phyloP scores from a whole-genome alignment of 768 basidiomycete genomes.

The Russula vinacea region DNA sequence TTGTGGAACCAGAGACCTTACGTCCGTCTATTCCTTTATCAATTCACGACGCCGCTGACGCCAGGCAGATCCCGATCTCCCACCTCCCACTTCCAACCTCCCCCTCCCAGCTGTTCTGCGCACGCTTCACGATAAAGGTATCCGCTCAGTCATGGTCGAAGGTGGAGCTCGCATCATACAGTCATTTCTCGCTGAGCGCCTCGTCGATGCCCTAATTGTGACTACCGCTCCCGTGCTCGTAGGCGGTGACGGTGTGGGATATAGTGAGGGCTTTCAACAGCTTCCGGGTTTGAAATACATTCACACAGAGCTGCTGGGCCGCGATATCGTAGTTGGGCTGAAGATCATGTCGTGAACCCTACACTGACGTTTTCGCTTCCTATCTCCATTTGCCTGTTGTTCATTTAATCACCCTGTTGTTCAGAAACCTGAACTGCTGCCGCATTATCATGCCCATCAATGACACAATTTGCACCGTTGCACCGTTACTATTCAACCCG shows the following conservation, averaged over 20 bases:
- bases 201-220: conserved; percentile 71
- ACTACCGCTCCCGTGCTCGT: conserved; percentile 87
- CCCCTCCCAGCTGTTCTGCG: conserved; percentile 50
- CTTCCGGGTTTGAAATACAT: conserved; percentile 33
- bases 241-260: conserved; percentile 66
- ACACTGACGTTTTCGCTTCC: not conserved
- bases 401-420: not conserved
- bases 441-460: not conserved
- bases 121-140: conserved; percentile 51
- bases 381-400: not conserved
- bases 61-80: conserved; percentile 18
- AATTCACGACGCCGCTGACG: not conserved
- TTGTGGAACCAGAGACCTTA: conserved; percentile 40
- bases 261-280: conserved; percentile 38
- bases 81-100: conserved; percentile 38
- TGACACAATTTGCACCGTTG: not conserved
- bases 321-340: conserved; percentile 35
- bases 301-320: conserved; percentile 34
- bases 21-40: conserved; percentile 38
- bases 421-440: not conserved
- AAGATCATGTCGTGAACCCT: conserved; percentile 20
- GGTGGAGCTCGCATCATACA: conserved; percentile 84
- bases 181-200: conserved; percentile 52
- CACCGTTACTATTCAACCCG: not conserved
- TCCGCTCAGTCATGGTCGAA: conserved; percentile 89